Evolutionary conservation across 2,329 filamentous ascomycete species (phyloP).

Genomic region (Chaetomiaceae sp.): DNA sequence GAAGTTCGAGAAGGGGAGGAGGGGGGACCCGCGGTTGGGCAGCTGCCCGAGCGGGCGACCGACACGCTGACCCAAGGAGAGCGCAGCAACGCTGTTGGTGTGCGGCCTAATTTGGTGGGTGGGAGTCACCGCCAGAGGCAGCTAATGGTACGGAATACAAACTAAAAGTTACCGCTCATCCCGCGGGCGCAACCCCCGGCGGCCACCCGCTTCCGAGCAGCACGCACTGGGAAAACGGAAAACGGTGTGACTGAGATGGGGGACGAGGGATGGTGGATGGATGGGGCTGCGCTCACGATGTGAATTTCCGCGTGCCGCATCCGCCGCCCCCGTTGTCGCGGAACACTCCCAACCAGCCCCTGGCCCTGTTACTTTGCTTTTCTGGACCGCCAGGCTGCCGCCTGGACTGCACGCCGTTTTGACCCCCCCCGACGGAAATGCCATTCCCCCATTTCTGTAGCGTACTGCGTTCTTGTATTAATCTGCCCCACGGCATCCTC

Average conservation of each 20-base stretch:
- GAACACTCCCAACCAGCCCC: constrained; percentile 4
- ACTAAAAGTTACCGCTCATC: constrained; percentile 8
- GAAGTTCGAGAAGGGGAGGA: constrained; percentile 9
- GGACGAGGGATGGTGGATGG: too few relatives aligned
- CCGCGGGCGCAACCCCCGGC: constrained; percentile 7
- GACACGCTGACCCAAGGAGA: not conserved
- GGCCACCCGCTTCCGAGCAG: constrained; percentile 4
- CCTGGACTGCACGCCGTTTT: constrained; percentile 8
- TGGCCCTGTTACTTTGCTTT: constrained; percentile 9
- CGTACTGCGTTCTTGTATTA: too few relatives aligned
- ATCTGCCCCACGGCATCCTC: constrained; percentile 26
- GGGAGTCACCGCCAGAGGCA: too few relatives aligned
- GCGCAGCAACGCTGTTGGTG: too few relatives aligned
- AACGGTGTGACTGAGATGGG: too few relatives aligned
- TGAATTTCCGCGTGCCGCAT: constrained; percentile 17
- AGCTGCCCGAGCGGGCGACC: not conserved
- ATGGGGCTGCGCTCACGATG: not conserved
- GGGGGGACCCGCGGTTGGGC: constrained; percentile 16
- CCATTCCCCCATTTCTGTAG: too few relatives aligned
- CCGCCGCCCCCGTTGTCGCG: constrained; percentile 15
- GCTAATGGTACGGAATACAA: too few relatives aligned
- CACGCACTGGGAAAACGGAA: not conserved
- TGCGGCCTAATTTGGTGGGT: not conserved
- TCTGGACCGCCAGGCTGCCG: not conserved
- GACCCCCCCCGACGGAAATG: constrained; percentile 4